Base-by-base conservation (phyloP, 108 stramenopile genomes). In the Skeletonema grethae region DNA sequence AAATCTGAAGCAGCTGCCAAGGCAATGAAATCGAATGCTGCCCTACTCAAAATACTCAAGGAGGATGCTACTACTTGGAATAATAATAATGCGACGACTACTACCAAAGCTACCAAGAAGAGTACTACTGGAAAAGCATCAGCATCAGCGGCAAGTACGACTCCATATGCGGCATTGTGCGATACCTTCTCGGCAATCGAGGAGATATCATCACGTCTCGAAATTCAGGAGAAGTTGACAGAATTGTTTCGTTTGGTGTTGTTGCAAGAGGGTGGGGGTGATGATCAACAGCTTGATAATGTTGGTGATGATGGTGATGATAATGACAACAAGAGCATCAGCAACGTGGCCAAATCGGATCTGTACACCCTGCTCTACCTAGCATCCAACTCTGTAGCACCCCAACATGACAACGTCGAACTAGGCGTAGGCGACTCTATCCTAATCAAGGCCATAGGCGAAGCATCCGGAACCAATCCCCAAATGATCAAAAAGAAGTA, bases 371-470 rank as follows among this genome's bases (percentile, higher is more conserved):
- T 86, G 38, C 72, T 98, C 48, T 98, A 97, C 78, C 83, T 99
- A 18, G 81, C 91, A 20, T 82, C 78, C 75, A 97, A 97, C 61
- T 71, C 89, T 45, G 90, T 99, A 7, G 97, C 97, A 28, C 98
- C 99, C 2, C 88, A 96, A 31, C 96, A 96, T 66, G 92, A 97
- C 56, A 92, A 93, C 66, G 72, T 99, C 39, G 99, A 99, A 78
- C 84, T 99, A 5, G 99, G 99, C 7, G 90, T 99, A 38, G 99
- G 99, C 0, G 98, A 99, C 64, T 78, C 92, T 29, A 85, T 99
- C 38, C 82, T 99, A 25, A 89, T 93, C 58, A 98, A 97, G 83
- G 98, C 98, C 9, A 92, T 99, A 50, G 85, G 79, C 1, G 88
- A 97, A 68, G 95, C 96, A 8, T 87, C 85, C 38, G 97, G 97